These are phyloP conservation scores for Malus hybrid DNA, from an alignment of 331 rosid genomes.

Conservation along the genomic window DNA sequence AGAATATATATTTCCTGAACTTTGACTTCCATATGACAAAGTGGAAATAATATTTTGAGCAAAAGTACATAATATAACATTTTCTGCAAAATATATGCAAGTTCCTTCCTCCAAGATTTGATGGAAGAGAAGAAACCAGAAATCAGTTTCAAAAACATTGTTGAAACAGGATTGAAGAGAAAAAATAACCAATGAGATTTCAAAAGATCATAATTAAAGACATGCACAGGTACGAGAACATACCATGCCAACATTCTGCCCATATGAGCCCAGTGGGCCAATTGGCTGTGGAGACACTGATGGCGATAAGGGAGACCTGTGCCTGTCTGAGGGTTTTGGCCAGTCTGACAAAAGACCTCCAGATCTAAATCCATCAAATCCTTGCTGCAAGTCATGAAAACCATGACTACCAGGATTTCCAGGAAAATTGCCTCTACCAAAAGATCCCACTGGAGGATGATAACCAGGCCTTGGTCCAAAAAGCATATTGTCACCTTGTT, in stretches of 20 bases:
- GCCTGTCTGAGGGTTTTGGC: constrained; percentile 69
- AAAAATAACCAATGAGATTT: background rate
- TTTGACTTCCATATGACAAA: background rate
- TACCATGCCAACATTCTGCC: constrained; percentile 70
- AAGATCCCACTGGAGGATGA: constrained; percentile 63
- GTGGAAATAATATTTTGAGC: background rate
- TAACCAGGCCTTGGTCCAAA: constrained; percentile 76
- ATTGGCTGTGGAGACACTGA: constrained; percentile 72
- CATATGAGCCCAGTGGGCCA: constrained; percentile 60
- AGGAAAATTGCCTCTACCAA: constrained; percentile 65
- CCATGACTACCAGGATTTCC: constrained; percentile 48
- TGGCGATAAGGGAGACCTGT: constrained; percentile 61
- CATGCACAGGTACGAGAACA: constrained; percentile 35
- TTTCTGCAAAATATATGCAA: background rate
- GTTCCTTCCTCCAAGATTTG: constrained; percentile 1
- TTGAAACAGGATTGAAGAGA: background rate
- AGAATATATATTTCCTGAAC: background rate
- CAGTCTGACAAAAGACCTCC: constrained; percentile 74
- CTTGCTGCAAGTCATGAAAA: constrained; percentile 75
- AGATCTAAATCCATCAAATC: constrained; percentile 64
- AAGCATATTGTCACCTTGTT: constrained; percentile 60
- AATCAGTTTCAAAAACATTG: background rate
- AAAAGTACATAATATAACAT: background rate
- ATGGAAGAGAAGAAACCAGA: background rate
- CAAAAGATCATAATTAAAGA: background rate